Conservation (phyloP, 2,329 filamentous ascomycete genomes). For the Fusarium pseudonygamai region DNA sequence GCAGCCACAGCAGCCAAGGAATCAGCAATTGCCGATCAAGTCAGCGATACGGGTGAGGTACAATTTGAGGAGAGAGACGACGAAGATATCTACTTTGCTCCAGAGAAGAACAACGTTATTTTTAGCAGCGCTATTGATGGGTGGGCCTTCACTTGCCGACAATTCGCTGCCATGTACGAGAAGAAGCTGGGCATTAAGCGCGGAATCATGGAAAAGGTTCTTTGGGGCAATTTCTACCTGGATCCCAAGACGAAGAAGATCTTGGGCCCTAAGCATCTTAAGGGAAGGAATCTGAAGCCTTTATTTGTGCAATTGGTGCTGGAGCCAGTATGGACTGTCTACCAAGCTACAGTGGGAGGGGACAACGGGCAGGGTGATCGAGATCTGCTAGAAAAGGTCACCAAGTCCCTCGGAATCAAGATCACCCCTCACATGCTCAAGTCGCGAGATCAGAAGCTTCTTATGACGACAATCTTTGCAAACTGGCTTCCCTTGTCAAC, state of each 20-base stretch:
- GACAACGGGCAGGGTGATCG: conserved; percentile 86
- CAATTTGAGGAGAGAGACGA: conserved; percentile 92
- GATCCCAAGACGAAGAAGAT: conserved; percentile 98
- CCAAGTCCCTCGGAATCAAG: conserved; percentile 85
- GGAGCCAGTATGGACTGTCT: conserved; percentile 96
- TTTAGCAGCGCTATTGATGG: conserved; percentile 97
- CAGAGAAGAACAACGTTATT: conserved; percentile 98
- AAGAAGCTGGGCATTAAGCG: conserved; percentile 97
- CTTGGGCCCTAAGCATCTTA: conserved; percentile 88
- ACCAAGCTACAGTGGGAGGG: conserved; percentile 86
- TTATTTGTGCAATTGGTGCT: conserved; percentile 98
- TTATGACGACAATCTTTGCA: conserved; percentile 87
- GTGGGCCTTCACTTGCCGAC: conserved; percentile 97
- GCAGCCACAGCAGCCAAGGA: conserved; percentile 74
- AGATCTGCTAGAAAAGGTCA: conserved; percentile 88
- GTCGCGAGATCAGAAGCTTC: conserved; percentile 82
- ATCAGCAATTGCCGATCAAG: conserved; percentile 55
- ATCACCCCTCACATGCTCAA: conserved; percentile 86
- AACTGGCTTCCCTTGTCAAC: conserved; percentile 94
- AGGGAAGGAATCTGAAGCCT: conserved; percentile 89
- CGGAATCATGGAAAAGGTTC: conserved; percentile 85
- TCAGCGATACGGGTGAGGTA: conserved; percentile 65
- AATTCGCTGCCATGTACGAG: conserved; percentile 93
- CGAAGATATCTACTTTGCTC: conserved; percentile 97
- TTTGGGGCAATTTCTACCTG: conserved; percentile 97